These are phyloP conservation scores for Grosmannia serpens DNA, from an alignment of 2,329 filamentous ascomycete species.

Conservation along the genomic window DNA sequence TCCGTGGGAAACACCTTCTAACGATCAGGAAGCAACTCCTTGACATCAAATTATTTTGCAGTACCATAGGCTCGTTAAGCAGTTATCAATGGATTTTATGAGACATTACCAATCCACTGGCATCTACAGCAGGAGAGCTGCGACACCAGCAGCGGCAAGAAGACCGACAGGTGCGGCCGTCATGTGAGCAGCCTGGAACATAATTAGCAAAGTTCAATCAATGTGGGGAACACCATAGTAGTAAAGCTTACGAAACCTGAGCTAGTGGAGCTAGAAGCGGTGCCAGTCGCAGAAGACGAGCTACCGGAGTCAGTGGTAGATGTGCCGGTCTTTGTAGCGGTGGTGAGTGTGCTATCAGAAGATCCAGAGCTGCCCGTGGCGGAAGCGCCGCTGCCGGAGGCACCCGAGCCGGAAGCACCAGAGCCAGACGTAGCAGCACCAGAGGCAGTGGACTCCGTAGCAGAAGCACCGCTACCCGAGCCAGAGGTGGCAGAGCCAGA, in stretches of 20 bases:
- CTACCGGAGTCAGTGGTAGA: slow-evolving; percentile 6
- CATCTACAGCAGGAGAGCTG: slow-evolving; percentile 35
- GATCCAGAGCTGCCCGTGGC: too few species aligned
- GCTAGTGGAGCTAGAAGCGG: not conserved
- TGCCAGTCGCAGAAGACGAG: not conserved
- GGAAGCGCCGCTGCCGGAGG: not conserved
- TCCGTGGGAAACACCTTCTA: not conserved
- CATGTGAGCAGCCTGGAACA: slow-evolving; percentile 22
- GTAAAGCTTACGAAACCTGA: slow-evolving; percentile 15
- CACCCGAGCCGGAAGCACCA: not conserved
- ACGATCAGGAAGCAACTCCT: not conserved
- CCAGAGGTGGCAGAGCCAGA: not conserved
- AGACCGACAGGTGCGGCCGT: slow-evolving; percentile 34
- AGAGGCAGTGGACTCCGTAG: not conserved
- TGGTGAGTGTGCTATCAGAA: too few species aligned
- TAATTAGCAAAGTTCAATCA: slow-evolving; percentile 6
- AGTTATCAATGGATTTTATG: not conserved
- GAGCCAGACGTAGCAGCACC: slow-evolving; percentile 1
- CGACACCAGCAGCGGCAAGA: slow-evolving; percentile 37
- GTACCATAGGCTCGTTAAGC: not conserved
- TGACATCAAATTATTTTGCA: not conserved
- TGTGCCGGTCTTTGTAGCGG: not conserved
- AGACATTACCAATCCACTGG: not conserved
- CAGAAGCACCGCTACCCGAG: slow-evolving; percentile 2
- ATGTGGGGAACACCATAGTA: not conserved